These are phyloP conservation scores for Penicillium atrosanguineum DNA, from an alignment of 495 filamentous ascomycete genomes.

Conservation along the genomic window DNA sequence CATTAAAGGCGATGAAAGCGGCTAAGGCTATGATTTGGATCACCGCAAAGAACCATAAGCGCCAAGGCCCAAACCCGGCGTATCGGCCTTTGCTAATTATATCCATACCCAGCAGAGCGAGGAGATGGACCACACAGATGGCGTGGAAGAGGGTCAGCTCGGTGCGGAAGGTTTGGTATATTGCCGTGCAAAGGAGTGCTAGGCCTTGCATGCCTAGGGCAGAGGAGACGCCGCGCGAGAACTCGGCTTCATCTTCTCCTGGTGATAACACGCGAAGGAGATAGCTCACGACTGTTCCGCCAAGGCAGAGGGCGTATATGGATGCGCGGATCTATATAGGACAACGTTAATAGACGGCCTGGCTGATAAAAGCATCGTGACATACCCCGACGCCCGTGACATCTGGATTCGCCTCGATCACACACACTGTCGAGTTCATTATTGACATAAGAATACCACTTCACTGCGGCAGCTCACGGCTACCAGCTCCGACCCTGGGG, in stretches of 20 bases:
- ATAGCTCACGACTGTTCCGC: slow-evolving; percentile 16
- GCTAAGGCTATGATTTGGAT: slow-evolving; percentile 14
- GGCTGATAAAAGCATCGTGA: neutral
- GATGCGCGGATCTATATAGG: slow-evolving; percentile 15
- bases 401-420: slow-evolving; percentile 16
- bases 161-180: slow-evolving; percentile 17
- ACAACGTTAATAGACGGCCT: too few species aligned
- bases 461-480: too few species aligned
- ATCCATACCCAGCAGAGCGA: slow-evolving; percentile 13
- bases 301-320: slow-evolving; percentile 18
- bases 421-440: slow-evolving; percentile 15
- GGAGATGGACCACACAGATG: slow-evolving; percentile 18
- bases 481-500: too few species aligned
- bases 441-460: neutral
- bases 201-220: slow-evolving; percentile 20
- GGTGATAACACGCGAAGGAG: slow-evolving; percentile 13
- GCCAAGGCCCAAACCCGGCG: slow-evolving; percentile 14
- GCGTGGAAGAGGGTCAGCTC: slow-evolving; percentile 20
- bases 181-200: slow-evolving; percentile 19
- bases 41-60: slow-evolving; percentile 10
- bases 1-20: slow-evolving; percentile 17
- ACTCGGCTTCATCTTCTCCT: slow-evolving; percentile 17
- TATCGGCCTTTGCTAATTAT: slow-evolving; percentile 21
- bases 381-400: slow-evolving; percentile 17
- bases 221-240: slow-evolving; percentile 15